These are phyloP conservation scores for Capronia coronata DNA, from an alignment of 2,329 filamentous ascomycete genomes.

Conservation along the genomic window DNA sequence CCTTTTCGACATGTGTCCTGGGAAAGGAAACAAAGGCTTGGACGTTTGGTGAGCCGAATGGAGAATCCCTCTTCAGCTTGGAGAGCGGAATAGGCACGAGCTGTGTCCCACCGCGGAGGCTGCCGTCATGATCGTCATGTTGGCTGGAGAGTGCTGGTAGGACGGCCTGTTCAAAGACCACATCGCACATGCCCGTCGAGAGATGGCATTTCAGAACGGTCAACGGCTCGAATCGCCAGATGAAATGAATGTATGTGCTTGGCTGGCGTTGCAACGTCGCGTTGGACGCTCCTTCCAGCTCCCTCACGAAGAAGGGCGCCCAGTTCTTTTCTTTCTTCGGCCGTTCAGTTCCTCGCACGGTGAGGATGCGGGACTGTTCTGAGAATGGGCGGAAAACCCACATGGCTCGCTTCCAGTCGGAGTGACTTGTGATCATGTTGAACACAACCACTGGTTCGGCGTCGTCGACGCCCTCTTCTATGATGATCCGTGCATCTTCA, in stretches of 20 bases:
- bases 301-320: conserved; percentile 24
- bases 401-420: conserved; percentile 18
- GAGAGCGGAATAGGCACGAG: conserved; percentile 14
- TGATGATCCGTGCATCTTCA: conserved; percentile 26
- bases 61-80: background rate
- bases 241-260: conserved; percentile 20
- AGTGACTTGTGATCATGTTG: conserved; percentile 23
- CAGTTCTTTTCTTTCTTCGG: conserved; percentile 25
- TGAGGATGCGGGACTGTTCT: conserved; percentile 15
- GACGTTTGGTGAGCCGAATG: conserved; percentile 4
- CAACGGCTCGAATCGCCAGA: conserved; percentile 18
- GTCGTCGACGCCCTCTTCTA: conserved; percentile 21
- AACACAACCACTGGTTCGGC: conserved; percentile 27
- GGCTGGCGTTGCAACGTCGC: background rate
- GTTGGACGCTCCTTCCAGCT: background rate
- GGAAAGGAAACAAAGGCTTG: conserved; percentile 13
- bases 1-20: conserved; percentile 15
- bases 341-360: conserved; percentile 10
- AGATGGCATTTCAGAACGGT: conserved; percentile 13
- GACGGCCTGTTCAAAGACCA: conserved; percentile 15
- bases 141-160: conserved; percentile 1
- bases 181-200: conserved; percentile 11
- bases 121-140: conserved; percentile 7
- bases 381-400: conserved; percentile 24
- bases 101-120: conserved; percentile 21